Evolutionary conservation across 2,329 filamentous ascomycete species (phyloP), one percentile per base, ranked within the genome.

Genomic region (Ambrosiella xylebori): DNA sequence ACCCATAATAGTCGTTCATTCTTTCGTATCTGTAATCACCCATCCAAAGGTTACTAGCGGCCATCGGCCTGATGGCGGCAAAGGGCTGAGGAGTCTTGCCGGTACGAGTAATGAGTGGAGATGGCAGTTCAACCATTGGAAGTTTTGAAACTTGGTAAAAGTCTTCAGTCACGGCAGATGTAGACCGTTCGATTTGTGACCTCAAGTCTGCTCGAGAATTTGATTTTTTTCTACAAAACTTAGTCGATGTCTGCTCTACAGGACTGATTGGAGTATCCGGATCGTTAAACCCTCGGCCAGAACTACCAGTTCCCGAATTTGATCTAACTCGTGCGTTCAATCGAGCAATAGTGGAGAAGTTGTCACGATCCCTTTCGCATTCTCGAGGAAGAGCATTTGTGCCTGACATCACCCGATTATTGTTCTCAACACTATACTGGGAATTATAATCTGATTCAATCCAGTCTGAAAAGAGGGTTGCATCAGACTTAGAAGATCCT

Each of bases 391-490:
- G 19, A 15, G 37, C 39, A 12, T 58, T 58, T 5, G 51, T 38
- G 36, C 51, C 57, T 27, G 57, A 49, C 6, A 47, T 49, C 7
- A 58, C 41, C 7, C 36, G 27, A 15, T 13, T 8, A 35, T 41
- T 54, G 6, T 27, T 37, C 15, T 59, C 53, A 37, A 59, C 19
- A 11, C 44, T 52, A 19, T 19, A 19, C 12, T 57, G 12, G 12
- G 44, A 51, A 3, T 12, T 35, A 44, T 49, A 54, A 1, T 60
- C 58, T 1, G 50, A 60, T n/a, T 45, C 57, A 38, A 56, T 11
- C 54, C 40, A 60, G 13, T 58, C 56, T n/a, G 50, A 57, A 38
- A 60, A 60, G 2, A 44, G 11, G 8, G 58, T 60, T 8, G 12
- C 36, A 4, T 60, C 58, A 6, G 58, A 60, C 9, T 7, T 17